Evolutionary conservation across 2,329 filamentous ascomycete species (phyloP), one percentile per base, ranked within the genome.

Genomic region (Thyridium curvatum): DNA sequence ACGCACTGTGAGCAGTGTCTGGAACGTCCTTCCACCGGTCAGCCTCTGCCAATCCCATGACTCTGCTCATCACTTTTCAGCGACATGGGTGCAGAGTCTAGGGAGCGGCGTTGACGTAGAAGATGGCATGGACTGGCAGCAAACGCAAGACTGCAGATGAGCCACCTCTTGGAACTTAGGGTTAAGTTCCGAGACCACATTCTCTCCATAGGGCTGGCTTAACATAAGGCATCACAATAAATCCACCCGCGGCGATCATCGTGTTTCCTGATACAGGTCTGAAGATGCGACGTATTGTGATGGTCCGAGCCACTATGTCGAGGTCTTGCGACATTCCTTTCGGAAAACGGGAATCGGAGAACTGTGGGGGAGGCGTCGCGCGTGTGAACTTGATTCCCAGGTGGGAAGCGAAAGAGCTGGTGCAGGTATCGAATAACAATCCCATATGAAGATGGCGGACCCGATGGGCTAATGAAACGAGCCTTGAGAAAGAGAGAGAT

Each of bases 131-230:
- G 52, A 59, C 64, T 79, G 72, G 73, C 68, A 69, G 68, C 65
- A 62, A 72, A 71, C 78, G 79, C 79, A 85, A 89, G 55, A 74
- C 84, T 86, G 32, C 18, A 9, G 32, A 16, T 46, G 52, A 79
- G 81, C 86, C 85, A 84, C 79, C 69, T 62, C 21, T 26, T 59
- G 68, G 64, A 69, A 69, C 75, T 85, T 95, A 95, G 90, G 90
- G 90, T 94, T 95, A 94, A 90, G 86, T 90, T 90, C 86, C 87
- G 81, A 83, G 65, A 69, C 65, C 69, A 26, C 70, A 71, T 78
- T 82, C 77, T 73, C 76, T 65, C 65, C 67, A 61, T 57, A 57
- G 55, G 58, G 54, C 62, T 60, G 64, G 66, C 60, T 63, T 59
- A 56, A 59, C 57, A 55, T 51, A 60, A 58, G 48, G 42, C 45